Conservation (phyloP, 441 rosid species). For the Brassica hybrid region DNA sequence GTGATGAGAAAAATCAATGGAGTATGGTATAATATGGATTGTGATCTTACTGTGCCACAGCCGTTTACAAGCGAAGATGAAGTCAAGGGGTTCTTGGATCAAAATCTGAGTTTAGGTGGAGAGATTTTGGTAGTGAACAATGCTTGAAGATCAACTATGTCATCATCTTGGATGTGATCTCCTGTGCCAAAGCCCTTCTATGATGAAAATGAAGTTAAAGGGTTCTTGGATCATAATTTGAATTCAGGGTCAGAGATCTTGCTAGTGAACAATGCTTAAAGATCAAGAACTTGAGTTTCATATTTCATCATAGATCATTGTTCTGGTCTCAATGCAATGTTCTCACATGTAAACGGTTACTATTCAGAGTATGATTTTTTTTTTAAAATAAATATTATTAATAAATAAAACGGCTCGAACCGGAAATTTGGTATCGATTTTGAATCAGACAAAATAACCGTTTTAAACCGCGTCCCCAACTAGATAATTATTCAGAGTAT, state of each 20-base stretch:
- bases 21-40: conserved; percentile 85
- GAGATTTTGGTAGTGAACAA: conserved; percentile 77
- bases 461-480: no score
- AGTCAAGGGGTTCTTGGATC: conserved; percentile 65
- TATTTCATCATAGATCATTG: conserved; percentile 7
- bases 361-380: not conserved
- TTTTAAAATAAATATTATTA: no score
- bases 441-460: no score
- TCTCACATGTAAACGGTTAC: conserved; percentile 17
- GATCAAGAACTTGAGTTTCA: conserved; percentile 42
- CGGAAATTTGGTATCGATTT: no score
- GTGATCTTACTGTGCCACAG: conserved; percentile 66
- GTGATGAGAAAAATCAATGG: conserved; percentile 67
- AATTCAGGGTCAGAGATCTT: conserved; percentile 65
- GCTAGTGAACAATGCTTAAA: conserved; percentile 61
- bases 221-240: conserved; percentile 59
- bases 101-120: conserved; percentile 52
- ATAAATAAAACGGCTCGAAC: no score
- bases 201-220: conserved; percentile 44
- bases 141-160: conserved; percentile 44
- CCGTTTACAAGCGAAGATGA: conserved; percentile 50
- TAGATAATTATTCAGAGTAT: not conserved
- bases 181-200: no score
- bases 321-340: conserved; percentile 4
- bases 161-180: not conserved